A percentile compares a stretch with the other conserved stretches of the same genome.
Evolutionary conservation across 495 filamentous ascomycete species (phyloP).

Genomic region (Lasiosphaeria miniovina): DNA sequence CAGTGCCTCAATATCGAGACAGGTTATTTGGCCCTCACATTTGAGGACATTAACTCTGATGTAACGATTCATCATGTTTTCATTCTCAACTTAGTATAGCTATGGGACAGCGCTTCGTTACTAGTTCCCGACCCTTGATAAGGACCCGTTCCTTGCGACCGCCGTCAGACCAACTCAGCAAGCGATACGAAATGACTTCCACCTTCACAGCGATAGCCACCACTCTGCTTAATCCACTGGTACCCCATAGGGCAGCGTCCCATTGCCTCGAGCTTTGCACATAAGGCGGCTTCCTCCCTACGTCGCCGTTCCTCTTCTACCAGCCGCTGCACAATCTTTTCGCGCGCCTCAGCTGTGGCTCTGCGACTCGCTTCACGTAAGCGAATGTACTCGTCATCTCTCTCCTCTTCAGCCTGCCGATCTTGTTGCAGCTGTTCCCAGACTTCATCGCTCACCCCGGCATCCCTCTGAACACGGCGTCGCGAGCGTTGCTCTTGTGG

Average conservation of each 20-base stretch:
- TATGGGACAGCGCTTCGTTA: no score
- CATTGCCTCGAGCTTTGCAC: slow-evolving; percentile 46
- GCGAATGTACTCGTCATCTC: slow-evolving; percentile 27
- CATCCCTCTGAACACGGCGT: slow-evolving; percentile 39
- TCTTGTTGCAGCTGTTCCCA: slow-evolving; percentile 59
- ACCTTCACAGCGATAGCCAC: slow-evolving; percentile 54
- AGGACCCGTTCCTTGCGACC: no score
- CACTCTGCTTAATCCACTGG: slow-evolving; percentile 51
- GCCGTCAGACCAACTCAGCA: slow-evolving; percentile 7
- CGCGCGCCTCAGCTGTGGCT: slow-evolving; percentile 22
- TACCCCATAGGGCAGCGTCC: slow-evolving; percentile 51
- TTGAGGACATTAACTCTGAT: no score
- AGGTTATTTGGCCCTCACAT: no score
- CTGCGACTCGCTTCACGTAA: slow-evolving; percentile 23
- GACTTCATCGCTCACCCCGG: slow-evolving; percentile 56
- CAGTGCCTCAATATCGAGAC: no score
- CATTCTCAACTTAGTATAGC: no score
- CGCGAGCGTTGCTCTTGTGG: background rate
- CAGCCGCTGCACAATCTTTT: slow-evolving; percentile 26
- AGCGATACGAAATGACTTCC: slow-evolving; percentile 48
- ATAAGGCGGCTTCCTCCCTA: slow-evolving; percentile 38
- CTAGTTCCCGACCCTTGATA: no score
- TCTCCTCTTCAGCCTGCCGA: slow-evolving; percentile 34
- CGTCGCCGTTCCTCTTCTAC: slow-evolving; percentile 29
- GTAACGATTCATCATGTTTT: no score